A percentile compares a stretch with the other conserved stretches of the same genome.
phyloP scores from a whole-genome alignment of 2,329 filamentous ascomycete species.

The Periconia macrospinosa region DNA sequence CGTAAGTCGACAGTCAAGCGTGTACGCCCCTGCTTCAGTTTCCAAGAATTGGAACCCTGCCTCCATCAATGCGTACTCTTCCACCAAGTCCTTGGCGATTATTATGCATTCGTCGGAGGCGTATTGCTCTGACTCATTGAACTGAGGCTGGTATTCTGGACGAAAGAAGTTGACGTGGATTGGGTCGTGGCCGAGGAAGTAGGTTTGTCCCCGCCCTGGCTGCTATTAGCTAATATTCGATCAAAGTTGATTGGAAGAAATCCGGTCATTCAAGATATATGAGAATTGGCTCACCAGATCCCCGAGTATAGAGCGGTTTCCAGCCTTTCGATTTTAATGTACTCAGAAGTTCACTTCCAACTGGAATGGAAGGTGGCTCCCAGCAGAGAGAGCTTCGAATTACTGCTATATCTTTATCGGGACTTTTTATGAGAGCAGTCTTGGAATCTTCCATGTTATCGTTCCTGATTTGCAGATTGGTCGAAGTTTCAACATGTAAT shows the following conservation, averaged over 20 bases:
- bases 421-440: not conserved
- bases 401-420: not conserved
- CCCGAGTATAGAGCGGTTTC: slow-evolving; percentile 19
- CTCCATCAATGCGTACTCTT: slow-evolving; percentile 17
- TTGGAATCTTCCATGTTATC: not conserved
- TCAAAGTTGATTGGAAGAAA: too few species aligned
- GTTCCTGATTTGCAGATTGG: not conserved
- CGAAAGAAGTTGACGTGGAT: slow-evolving; percentile 25
- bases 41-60: slow-evolving; percentile 8
- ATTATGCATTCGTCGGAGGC: slow-evolving; percentile 10
- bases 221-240: not conserved
- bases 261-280: not conserved
- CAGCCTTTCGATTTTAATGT: slow-evolving; percentile 19
- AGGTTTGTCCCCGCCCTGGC: slow-evolving; percentile 18
- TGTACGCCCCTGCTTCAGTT: slow-evolving; percentile 11
- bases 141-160: slow-evolving; percentile 22
- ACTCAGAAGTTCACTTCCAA: slow-evolving; percentile 22
- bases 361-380: slow-evolving; percentile 14
- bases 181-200: slow-evolving; percentile 21
- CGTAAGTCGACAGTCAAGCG: slow-evolving; percentile 16
- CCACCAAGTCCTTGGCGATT: slow-evolving; percentile 14
- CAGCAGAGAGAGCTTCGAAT: slow-evolving; percentile 22
- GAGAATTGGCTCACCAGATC: slow-evolving; percentile 16
- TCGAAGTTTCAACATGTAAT: not conserved
- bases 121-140: not conserved